Evolutionary conservation across 1,139 yeast genomes (phyloP).

Genomic region (Groenewaldozyma auringiensis): DNA sequence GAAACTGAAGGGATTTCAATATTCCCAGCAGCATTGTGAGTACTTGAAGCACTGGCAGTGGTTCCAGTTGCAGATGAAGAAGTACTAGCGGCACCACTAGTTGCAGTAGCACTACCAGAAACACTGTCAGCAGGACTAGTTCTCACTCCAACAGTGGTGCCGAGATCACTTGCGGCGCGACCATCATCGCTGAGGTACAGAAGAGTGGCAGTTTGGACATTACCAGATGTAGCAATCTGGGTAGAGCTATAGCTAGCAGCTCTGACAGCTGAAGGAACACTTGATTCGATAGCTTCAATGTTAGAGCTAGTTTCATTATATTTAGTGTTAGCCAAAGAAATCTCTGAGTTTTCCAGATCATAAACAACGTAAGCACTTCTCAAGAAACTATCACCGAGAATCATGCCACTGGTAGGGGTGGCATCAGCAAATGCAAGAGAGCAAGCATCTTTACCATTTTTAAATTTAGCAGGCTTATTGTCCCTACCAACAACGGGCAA

Average conservation of each 20-base stretch:
- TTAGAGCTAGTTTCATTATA: constrained; percentile 18
- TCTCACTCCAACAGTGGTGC: not conserved
- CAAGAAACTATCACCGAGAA: constrained; percentile 68
- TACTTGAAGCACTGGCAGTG: not conserved
- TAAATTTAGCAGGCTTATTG: constrained; percentile 16
- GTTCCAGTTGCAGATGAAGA: not conserved
- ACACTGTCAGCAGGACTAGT: not conserved
- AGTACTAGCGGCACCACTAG: constrained; percentile 6
- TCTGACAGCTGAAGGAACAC: constrained; percentile 25
- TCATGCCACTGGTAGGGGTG: constrained; percentile 16
- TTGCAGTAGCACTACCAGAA: constrained; percentile 1
- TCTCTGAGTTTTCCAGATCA: constrained; percentile 57
- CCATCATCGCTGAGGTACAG: constrained; percentile 7
- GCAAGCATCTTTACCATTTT: constrained; percentile 23
- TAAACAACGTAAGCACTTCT: constrained; percentile 69
- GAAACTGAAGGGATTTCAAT: too few relatives aligned
- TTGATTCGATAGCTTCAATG: constrained; percentile 20
- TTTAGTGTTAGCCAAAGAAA: constrained; percentile 58
- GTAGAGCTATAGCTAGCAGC: constrained; percentile 23
- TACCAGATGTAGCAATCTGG: constrained; percentile 9
- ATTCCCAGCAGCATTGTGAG: not conserved
- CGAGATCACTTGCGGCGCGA: not conserved
- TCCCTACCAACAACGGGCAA: constrained; percentile 14
- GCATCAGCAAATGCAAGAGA: constrained; percentile 23
- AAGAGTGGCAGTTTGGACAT: constrained; percentile 7